Base-by-base conservation (phyloP, 345 rosid genomes). In the Lepidium sativum region DNA sequence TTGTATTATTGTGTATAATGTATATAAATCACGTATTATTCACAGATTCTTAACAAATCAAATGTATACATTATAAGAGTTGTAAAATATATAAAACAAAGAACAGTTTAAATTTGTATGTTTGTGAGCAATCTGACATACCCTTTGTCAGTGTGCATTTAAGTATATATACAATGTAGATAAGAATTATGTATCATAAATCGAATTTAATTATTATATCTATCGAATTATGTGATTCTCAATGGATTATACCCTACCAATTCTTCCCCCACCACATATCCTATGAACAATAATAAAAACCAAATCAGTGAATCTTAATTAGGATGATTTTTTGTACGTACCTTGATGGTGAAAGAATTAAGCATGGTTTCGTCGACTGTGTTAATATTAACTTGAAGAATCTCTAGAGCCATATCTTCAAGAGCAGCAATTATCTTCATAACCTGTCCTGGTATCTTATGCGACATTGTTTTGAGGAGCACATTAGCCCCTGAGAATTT, bases 321-420 rank as follows among this genome's bases (percentile, higher is more conserved):
- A 56, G 37, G 47, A 50, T 20, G 32, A 50, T 51, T 65, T 18
- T 50, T 44, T 18, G 70, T 60, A 74, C 21, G 56, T 86, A 95
- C 99, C 98, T 95, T 91, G 81, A 95, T 88, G 44, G 96, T 95
- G 84, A 95, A 95, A 79, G 95, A 85, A 67, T 86, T 83, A 64
- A 84, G 84, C 80, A 87, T 78, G 68, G 82, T 80, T 56, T 88
- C 96, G 31, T 95, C 94, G 34, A 82, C 70, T 9, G 86, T 76
- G 68, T 49, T 83, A 70, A 95, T 76, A 78, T 63, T 82, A 34
- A 84, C 84, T 11, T 84, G 74, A 32, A 95, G 88, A 35, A 88
- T 95, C 79, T 91, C 96, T 15, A 95, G 86, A 2, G 91, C 73
- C 11, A 95, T 81, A 54, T 91, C 85, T 57, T 91, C 89, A 14